Evolutionary conservation across 1,284 basidiomycete genomes (phyloP).

Genomic region (Earliella scabrosa): DNA sequence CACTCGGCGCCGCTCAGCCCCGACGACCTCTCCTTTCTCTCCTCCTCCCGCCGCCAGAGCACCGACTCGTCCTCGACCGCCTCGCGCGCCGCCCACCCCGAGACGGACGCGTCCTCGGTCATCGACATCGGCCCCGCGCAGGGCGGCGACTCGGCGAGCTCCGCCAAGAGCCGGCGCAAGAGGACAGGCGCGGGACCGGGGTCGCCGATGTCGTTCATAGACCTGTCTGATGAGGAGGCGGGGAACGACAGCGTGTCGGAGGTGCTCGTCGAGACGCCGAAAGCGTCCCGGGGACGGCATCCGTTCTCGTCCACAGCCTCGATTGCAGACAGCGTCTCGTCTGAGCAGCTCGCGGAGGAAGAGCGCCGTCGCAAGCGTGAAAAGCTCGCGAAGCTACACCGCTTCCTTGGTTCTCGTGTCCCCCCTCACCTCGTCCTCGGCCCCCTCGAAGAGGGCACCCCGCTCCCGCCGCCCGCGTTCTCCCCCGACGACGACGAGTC

Average conservation of each 20-base stretch:
- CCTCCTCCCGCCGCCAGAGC: too few relatives aligned
- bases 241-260: slow-evolving; percentile 31
- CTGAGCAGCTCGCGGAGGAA: slow-evolving; percentile 58
- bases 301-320: slow-evolving; percentile 44
- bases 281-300: slow-evolving; percentile 28
- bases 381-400: slow-evolving; percentile 76
- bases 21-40: slow-evolving; percentile 39
- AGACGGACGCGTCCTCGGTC: slow-evolving; percentile 14
- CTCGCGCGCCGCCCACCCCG: slow-evolving; percentile 6
- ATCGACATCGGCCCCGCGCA: slow-evolving; percentile 32
- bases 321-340: slow-evolving; percentile 51
- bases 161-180: slow-evolving; percentile 11
- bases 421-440: slow-evolving; percentile 71
- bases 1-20: slow-evolving; percentile 55
- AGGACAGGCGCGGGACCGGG: slow-evolving; percentile 14
- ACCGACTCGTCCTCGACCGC: slow-evolving; percentile 18
- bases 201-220: slow-evolving; percentile 63
- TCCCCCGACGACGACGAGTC: slow-evolving; percentile 25
- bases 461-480: slow-evolving; percentile 45
- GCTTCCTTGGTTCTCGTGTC: slow-evolving; percentile 78
- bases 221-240: slow-evolving; percentile 66
- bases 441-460: slow-evolving; percentile 40
- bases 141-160: slow-evolving; percentile 24
- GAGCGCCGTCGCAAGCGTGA: slow-evolving; percentile 71
- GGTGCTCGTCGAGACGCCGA: slow-evolving; percentile 35